Conservation (phyloP, 106 monocot species). For the Dioscorea zingiberensis region DNA sequence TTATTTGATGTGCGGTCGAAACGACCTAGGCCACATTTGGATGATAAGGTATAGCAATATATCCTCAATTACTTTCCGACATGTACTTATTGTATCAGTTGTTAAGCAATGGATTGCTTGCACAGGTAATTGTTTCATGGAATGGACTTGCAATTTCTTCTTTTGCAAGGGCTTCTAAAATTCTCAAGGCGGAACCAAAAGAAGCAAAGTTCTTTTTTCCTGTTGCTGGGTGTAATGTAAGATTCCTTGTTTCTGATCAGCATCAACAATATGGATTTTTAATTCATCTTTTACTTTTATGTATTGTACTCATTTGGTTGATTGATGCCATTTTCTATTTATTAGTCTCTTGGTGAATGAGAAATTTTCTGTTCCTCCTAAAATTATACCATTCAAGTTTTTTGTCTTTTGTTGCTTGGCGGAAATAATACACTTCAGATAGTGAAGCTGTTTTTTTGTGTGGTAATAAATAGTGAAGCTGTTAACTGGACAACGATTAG, state of each 20-base stretch:
- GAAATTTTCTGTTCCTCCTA: too few relatives aligned
- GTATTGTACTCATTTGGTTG: too few relatives aligned
- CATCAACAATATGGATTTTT: too few relatives aligned
- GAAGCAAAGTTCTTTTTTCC: slow-evolving; percentile 67
- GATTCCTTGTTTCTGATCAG: not conserved
- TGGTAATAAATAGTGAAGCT: too few relatives aligned
- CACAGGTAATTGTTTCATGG: slow-evolving; percentile 92
- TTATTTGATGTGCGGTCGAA: slow-evolving; percentile 51
- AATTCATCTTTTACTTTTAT: too few relatives aligned
- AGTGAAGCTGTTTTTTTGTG: too few relatives aligned
- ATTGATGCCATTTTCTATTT: too few relatives aligned
- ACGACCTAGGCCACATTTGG: slow-evolving; percentile 82
- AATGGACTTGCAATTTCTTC: slow-evolving; percentile 89
- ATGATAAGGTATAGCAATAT: slow-evolving; percentile 72
- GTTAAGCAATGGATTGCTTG: not conserved
- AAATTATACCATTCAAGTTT: too few relatives aligned
- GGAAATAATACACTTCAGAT: too few relatives aligned
- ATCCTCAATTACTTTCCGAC: not conserved
- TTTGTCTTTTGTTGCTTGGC: too few relatives aligned
- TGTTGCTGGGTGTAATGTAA: slow-evolving; percentile 70
- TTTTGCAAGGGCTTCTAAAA: slow-evolving; percentile 84
- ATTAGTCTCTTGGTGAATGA: too few relatives aligned
- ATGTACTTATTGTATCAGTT: not conserved
- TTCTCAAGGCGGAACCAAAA: slow-evolving; percentile 52
- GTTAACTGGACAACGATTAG: too few relatives aligned